phyloP scores from a whole-genome alignment of 2,329 filamentous ascomycete genomes.

The Nectriaceae sp. region DNA sequence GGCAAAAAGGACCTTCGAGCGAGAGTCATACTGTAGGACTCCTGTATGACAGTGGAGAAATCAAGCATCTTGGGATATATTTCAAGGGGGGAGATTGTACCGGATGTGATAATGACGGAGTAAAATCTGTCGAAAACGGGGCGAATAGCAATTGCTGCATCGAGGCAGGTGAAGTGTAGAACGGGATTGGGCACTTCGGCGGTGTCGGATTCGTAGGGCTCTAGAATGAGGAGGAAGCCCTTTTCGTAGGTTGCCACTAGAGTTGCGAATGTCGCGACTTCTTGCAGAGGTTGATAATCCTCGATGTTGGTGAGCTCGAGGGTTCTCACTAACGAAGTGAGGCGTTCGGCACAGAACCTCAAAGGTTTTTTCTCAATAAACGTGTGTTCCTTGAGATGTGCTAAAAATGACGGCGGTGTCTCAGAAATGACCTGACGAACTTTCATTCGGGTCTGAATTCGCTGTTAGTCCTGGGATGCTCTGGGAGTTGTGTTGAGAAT shows the following conservation, averaged over 20 bases:
- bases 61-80: slow-evolving; percentile 99
- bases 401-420: slow-evolving; percentile 89
- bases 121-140: slow-evolving; percentile 97
- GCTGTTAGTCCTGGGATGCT: slow-evolving; percentile 5
- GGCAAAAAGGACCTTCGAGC: slow-evolving; percentile 93
- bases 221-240: slow-evolving; percentile 93
- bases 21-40: slow-evolving; percentile 97
- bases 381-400: slow-evolving; percentile 90
- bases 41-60: slow-evolving; percentile 88
- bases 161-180: slow-evolving; percentile 94
- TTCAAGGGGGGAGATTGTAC: slow-evolving; percentile 93
- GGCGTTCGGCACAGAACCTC: slow-evolving; percentile 88
- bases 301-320: slow-evolving; percentile 97
- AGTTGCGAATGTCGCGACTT: slow-evolving; percentile 96
- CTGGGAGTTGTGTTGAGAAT: background rate
- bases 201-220: slow-evolving; percentile 93
- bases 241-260: slow-evolving; percentile 96
- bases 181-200: slow-evolving; percentile 95
- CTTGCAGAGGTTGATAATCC: slow-evolving; percentile 94
- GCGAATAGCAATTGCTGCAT: slow-evolving; percentile 96
- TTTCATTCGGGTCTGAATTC: slow-evolving; percentile 84
- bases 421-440: slow-evolving; percentile 96
- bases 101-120: slow-evolving; percentile 97
- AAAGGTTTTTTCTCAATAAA: slow-evolving; percentile 97
- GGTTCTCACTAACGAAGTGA: slow-evolving; percentile 92